phyloP scores from a whole-genome alignment of 169 alveolate genomes.

The Babesia ovata region DNA sequence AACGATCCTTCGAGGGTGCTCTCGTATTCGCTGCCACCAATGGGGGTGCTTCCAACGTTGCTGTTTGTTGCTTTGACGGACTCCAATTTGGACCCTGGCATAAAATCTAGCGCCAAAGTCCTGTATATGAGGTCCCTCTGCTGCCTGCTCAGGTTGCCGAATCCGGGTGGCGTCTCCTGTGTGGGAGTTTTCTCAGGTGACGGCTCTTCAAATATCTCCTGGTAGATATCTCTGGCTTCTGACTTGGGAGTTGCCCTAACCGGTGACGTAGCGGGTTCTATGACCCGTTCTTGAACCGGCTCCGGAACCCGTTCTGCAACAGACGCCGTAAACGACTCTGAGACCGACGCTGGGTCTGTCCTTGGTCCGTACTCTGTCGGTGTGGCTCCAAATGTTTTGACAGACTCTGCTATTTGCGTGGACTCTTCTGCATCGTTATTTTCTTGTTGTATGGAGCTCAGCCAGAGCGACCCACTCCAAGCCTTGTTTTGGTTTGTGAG shows the following conservation, averaged over 20 bases:
- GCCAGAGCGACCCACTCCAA: conserved; percentile 68
- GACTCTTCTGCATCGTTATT: not conserved
- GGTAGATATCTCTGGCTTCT: not conserved
- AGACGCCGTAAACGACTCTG: not conserved
- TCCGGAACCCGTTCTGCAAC: not conserved
- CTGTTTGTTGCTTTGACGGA: not conserved
- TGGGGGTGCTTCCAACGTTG: conserved; percentile 6
- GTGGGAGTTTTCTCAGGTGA: not conserved
- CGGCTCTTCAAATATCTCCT: not conserved
- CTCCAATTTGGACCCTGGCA: conserved; percentile 1
- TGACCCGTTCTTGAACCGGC: not conserved
- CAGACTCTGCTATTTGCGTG: not conserved
- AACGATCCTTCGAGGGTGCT: not conserved
- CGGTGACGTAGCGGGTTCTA: not conserved
- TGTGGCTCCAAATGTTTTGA: not conserved
- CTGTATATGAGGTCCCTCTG: conserved; percentile 25
- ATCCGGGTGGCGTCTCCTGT: not conserved
- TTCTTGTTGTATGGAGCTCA: conserved; percentile 35
- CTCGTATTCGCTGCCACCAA: not conserved
- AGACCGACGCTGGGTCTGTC: not conserved
- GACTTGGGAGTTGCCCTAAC: not conserved
- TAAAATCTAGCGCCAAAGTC: conserved; percentile 34
- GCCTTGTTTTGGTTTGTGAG: conserved; percentile 8
- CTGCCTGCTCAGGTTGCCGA: conserved; percentile 3
- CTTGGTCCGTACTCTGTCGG: not conserved